Conservation (phyloP, 352 stramenopile species). For the Phytophthora megakarya region DNA sequence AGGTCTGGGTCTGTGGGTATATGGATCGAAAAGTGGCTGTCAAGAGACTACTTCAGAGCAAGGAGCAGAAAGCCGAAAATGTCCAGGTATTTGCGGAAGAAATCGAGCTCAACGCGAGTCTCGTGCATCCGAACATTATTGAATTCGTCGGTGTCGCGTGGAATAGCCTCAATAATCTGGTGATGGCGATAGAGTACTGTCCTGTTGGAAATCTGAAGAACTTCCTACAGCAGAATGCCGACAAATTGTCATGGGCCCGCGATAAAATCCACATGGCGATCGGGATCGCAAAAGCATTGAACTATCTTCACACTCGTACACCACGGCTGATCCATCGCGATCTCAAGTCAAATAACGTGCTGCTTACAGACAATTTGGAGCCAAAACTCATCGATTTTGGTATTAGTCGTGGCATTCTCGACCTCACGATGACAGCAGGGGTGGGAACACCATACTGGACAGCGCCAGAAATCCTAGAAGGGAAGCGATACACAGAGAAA, state of each 20-base stretch:
- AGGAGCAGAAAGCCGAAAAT: slow-evolving; percentile 24
- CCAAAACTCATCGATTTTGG: slow-evolving; percentile 86
- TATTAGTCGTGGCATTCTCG: slow-evolving; percentile 37
- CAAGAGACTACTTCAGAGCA: slow-evolving; percentile 42
- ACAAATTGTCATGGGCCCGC: slow-evolving; percentile 26
- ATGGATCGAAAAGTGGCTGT: slow-evolving; percentile 39
- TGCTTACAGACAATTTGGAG: slow-evolving; percentile 63
- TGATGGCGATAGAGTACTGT: slow-evolving; percentile 35
- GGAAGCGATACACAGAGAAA: slow-evolving; percentile 55
- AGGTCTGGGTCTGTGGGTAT: slow-evolving; percentile 52
- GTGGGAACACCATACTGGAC: slow-evolving; percentile 85
- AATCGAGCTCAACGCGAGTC: slow-evolving; percentile 49
- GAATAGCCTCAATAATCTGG: slow-evolving; percentile 36
- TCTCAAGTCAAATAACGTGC: slow-evolving; percentile 51
- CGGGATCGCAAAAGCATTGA: slow-evolving; percentile 27
- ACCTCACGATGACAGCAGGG: slow-evolving; percentile 46
- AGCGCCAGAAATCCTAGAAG: slow-evolving; percentile 68
- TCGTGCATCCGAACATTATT: slow-evolving; percentile 53
- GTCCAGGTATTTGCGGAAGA: slow-evolving; percentile 44
- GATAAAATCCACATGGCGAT: slow-evolving; percentile 36
- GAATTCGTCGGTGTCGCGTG: slow-evolving; percentile 54
- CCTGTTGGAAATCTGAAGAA: slow-evolving; percentile 18
- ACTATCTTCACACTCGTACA: slow-evolving; percentile 31
- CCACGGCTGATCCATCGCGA: slow-evolving; percentile 36
- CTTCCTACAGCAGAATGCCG: slow-evolving; percentile 16